Base-by-base conservation (phyloP, 2,329 filamentous ascomycete genomes). In the Pochonia chlamydosporia region DNA sequence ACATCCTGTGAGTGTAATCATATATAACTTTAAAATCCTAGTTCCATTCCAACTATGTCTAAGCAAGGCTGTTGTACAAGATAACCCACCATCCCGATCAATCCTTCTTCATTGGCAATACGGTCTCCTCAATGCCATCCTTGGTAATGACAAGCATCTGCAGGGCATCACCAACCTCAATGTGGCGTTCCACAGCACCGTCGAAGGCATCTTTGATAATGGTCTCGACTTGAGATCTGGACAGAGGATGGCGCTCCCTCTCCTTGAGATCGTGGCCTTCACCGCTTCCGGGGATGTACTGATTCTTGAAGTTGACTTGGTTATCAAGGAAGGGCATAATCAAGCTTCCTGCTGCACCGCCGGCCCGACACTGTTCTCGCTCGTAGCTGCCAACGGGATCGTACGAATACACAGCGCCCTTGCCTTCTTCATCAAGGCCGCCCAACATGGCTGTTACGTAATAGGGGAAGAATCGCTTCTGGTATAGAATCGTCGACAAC, bases 261-360 rank as follows among this genome's bases (percentile, higher is more conserved):
- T 86, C 80, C 72, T 87, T 72, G 59, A 96, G 73, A 46, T 84
- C 85, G 68, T 96, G 87, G 37, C 92, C 92, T 51, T 81, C 79
- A 48, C 89, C 90, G 59, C 87, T 92, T 40, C 85, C 88, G 10
- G 92, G 90, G 47, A 93, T 78, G 66, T 96, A 95, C 75, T 96
- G 92, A 68, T 99, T 99, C 81, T 96, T 99, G 78, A 92, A 92
- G 74, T 97, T 97, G 75, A 99, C 93, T 72, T 99, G 95, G 69
- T 99, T 99, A 70, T 99, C 93, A 63, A 99, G 73, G 78, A 99
- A 99, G 2, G 93, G 93, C 88, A 96, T 99, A 71, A 99, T 99
- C 68, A 99, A 73, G 62, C 88, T 93, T 46, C 89, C 86, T 18
- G 91, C 91, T 13, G 93, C 91, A 59, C 93, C 93, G 36, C 89